Evolutionary conservation across 2,329 filamentous ascomycete species (phyloP).

Genomic region (Colletotrichum sublineola): DNA sequence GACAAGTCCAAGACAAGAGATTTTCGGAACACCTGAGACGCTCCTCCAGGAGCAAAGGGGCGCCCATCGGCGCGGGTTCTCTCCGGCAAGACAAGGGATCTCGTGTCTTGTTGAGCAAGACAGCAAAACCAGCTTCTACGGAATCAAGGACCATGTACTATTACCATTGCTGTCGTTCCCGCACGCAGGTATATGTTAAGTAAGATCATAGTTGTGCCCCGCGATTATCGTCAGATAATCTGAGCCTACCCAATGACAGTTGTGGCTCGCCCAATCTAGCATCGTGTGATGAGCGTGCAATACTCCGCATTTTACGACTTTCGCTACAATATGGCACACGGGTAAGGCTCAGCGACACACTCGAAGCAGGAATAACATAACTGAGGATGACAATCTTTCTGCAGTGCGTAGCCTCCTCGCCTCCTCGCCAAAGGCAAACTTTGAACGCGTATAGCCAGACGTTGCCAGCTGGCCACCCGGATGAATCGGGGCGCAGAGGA

Average conservation of each 20-base stretch:
- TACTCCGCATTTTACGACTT: constrained; percentile 25
- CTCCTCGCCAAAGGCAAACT: neutral
- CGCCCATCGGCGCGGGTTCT: constrained; percentile 29
- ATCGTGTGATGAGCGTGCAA: constrained; percentile 35
- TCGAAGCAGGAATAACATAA: neutral
- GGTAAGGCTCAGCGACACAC: too few relatives aligned
- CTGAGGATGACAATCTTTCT: neutral
- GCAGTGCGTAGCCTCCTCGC: neutral
- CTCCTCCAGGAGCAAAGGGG: constrained; percentile 16
- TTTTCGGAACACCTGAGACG: constrained; percentile 6
- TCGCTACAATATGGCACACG: neutral
- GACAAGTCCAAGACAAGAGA: constrained; percentile 12
- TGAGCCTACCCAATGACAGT: constrained; percentile 7
- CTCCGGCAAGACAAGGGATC: constrained; percentile 20
- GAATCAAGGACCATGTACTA: constrained; percentile 18
- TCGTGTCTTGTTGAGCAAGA: constrained; percentile 27
- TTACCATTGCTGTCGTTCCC: constrained; percentile 24
- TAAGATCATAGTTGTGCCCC: constrained; percentile 41
- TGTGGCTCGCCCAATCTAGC: constrained; percentile 17
- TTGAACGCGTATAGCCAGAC: neutral
- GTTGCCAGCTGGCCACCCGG: constrained; percentile 1
- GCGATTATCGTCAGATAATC: constrained; percentile 36
- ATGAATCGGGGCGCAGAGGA: constrained; percentile 3
- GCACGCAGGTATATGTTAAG: constrained; percentile 20
- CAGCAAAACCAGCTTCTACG: constrained; percentile 2